A percentile compares a stretch with the other conserved stretches of the same genome.
phyloP scores from a whole-genome alignment of 2,329 filamentous ascomycete genomes.

The Zasmidium angulare region DNA sequence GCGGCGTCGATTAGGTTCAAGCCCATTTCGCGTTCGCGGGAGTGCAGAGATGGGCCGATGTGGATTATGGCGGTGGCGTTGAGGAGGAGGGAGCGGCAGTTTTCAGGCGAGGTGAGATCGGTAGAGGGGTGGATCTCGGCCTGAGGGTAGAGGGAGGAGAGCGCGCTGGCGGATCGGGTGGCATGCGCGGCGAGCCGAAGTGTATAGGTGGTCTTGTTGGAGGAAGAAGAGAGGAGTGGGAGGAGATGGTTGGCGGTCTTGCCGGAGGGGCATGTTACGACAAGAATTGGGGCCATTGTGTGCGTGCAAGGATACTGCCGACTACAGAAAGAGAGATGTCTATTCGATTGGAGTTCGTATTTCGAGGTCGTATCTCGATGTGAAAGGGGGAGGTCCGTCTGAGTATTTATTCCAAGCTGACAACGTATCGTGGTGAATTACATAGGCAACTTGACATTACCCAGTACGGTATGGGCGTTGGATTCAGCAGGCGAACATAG shows the following conservation, averaged over 20 bases:
- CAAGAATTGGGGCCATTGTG: conserved; percentile 6
- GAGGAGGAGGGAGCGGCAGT: conserved; percentile 29
- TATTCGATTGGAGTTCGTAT: too few relatives aligned
- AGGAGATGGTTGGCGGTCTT: conserved; percentile 39
- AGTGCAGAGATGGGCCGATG: conserved; percentile 39
- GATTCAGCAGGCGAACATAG: neutral
- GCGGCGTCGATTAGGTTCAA: conserved; percentile 41
- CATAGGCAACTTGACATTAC: too few relatives aligned
- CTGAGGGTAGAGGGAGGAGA: conserved; percentile 31
- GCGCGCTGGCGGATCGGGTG: conserved; percentile 22
- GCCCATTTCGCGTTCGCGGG: conserved; percentile 37
- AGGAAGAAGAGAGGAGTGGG: conserved; percentile 36
- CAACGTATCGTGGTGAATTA: too few relatives aligned
- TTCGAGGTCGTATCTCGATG: too few relatives aligned
- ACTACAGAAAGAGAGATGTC: too few relatives aligned
- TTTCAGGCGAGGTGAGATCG: conserved; percentile 28
- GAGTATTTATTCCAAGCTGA: too few relatives aligned
- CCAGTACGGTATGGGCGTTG: neutral
- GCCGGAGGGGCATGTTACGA: conserved; percentile 38
- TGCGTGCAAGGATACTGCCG: too few relatives aligned
- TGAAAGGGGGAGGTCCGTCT: too few relatives aligned
- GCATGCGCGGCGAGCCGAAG: conserved; percentile 39
- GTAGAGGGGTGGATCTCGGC: conserved; percentile 36
- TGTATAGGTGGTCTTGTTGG: conserved; percentile 27
- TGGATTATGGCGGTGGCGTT: conserved; percentile 35